Conservation (phyloP, 2,329 filamentous ascomycete genomes). For the Whalleya microplaca region DNA sequence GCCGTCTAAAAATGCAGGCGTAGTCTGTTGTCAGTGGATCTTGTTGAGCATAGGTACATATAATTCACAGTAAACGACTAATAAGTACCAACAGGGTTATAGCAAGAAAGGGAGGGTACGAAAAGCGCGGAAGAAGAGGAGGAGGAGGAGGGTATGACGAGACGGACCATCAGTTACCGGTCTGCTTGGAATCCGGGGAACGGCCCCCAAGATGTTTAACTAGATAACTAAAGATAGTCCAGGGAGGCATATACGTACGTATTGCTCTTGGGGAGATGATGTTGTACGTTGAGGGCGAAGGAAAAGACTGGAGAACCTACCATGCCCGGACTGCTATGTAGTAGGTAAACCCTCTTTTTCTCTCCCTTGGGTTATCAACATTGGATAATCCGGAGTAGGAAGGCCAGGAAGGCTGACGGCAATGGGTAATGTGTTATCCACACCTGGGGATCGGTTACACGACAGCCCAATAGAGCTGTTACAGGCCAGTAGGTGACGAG, state of each 20-base stretch:
- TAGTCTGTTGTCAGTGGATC: neutral
- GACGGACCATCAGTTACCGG: constrained; percentile 17
- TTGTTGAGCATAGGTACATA: neutral
- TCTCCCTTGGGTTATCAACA: neutral
- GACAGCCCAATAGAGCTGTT: neutral
- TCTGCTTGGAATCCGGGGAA: constrained; percentile 28
- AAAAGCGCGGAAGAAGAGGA: constrained; percentile 1
- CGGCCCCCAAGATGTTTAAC: constrained; percentile 5
- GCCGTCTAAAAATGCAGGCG: neutral
- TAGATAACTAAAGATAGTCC: neutral
- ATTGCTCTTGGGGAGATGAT: neutral
- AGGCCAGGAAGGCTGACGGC: constrained; percentile 21
- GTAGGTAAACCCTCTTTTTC: neutral
- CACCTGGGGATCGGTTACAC: neutral
- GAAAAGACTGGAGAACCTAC: neutral
- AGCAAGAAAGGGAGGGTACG: neutral
- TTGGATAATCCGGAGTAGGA: constrained; percentile 6
- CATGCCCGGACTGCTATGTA: neutral
- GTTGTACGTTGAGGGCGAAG: neutral
- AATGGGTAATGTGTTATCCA: neutral
- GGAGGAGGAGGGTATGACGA: constrained; percentile 26
- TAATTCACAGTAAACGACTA: neutral
- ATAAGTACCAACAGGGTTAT: neutral
- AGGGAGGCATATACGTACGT: neutral
- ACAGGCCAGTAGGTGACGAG: neutral